Base-by-base conservation (phyloP, 1,284 basidiomycete species). In the Puccinia triticina region DNA sequence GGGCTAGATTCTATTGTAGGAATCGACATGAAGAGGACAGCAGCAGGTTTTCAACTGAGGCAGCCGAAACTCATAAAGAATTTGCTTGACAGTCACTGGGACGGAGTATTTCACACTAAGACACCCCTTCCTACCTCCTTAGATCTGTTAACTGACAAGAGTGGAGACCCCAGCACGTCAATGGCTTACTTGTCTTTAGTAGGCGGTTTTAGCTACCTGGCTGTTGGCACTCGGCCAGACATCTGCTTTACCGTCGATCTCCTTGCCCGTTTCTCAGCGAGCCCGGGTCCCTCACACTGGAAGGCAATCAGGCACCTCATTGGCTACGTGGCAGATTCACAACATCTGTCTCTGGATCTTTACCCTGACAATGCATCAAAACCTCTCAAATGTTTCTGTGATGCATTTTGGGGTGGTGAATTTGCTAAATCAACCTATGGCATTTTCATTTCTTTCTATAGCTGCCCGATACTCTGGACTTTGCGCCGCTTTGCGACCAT, bases 61-160 rank as follows among this genome's bases (percentile, higher is more conserved):
- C 71, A 73, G 29, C 71, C 71, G 11, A 48, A 73, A 23, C 26
- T 73, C 10, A 73, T 73, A 5, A 46, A 73, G 7, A 14, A 23
- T 2, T 16, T 73, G 2, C 34, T 69, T 11, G 32, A 69, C 11
- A 5, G 2, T 2, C 32, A 69, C 23, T 69, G 67, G 64, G 67
- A 46, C 43, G 67, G 67, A 7, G 11, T 11, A 23, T 26, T 23
- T 26, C 2, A 3, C 16, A 3, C 14, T 61, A 26, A 61, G 3
- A 61, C 59, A 3, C 59, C 59, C 23, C 59, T 61, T 21, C 59
- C 59, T 61, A 3, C 59, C 23, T 29, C 11, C 12, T n/a, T 61
- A 21, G 59, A 61, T 2, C 59, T 61, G n/a, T 12, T 61, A 4
- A 61, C 59, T 34, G 59, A 61, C 14, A 3, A 3, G 1, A 61